Evolutionary conservation across 331 rosid species (phyloP).

Genomic region (Stylosanthes scabra): DNA sequence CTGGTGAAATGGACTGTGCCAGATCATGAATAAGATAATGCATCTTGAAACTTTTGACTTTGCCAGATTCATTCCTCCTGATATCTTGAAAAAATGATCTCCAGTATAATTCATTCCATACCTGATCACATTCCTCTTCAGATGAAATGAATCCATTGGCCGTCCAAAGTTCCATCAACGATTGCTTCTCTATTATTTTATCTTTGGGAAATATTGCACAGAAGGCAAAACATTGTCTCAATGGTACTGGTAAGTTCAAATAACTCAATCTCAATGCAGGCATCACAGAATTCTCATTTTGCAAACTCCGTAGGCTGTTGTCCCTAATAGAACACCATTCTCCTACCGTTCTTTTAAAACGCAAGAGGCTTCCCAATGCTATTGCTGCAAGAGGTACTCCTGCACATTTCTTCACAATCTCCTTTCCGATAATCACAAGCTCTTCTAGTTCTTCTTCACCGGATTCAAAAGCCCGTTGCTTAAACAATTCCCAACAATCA

Average conservation of each 20-base stretch:
- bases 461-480: no score
- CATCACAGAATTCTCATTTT: slow-evolving; percentile 32
- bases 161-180: not conserved
- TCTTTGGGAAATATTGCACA: slow-evolving; percentile 47
- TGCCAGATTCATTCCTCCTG: not conserved
- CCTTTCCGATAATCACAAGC: no score
- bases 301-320: slow-evolving; percentile 34
- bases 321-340: slow-evolving; percentile 38
- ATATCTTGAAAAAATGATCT: slow-evolving; percentile 35
- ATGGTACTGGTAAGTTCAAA: slow-evolving; percentile 28
- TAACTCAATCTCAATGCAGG: slow-evolving; percentile 42
- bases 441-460: no score
- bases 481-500: no score
- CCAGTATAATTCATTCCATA: slow-evolving; percentile 24
- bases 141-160: not conserved
- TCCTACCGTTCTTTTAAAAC: not conserved
- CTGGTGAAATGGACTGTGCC: not conserved
- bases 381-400: no score
- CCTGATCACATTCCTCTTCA: slow-evolving; percentile 4
- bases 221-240: slow-evolving; percentile 37
- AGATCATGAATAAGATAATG: slow-evolving; percentile 32
- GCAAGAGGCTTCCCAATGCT: no score
- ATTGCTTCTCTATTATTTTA: not conserved
- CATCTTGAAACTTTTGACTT: not conserved
- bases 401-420: no score